These are phyloP conservation scores for Psilocybe subaeruginosa DNA, from an alignment of 768 basidiomycete species.

Conservation along the genomic window DNA sequence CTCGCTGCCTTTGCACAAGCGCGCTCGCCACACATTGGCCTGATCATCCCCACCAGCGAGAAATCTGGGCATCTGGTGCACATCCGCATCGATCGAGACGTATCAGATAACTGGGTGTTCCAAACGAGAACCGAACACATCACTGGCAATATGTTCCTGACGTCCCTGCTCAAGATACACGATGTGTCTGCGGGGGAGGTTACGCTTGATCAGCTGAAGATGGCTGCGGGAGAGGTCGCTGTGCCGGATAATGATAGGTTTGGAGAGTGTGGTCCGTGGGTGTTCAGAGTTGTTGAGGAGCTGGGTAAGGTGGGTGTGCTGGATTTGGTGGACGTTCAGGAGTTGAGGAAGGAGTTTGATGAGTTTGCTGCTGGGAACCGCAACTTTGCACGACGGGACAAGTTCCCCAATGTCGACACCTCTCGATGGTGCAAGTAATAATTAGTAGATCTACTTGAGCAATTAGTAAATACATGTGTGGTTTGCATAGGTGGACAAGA, in stretches of 20 bases:
- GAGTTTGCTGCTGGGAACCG: background rate
- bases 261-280: background rate
- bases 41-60: background rate
- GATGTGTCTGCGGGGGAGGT: background rate
- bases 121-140: background rate
- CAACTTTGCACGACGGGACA: background rate
- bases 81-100: background rate
- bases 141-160: background rate
- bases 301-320: background rate
- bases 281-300: background rate
- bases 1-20: slow-evolving; percentile 1
- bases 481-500: no score
- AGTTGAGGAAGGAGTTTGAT: background rate
- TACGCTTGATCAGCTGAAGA: background rate
- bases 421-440: background rate
- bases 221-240: background rate
- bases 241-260: background rate
- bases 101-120: background rate
- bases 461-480: no score
- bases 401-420: background rate
- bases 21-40: background rate
- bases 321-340: background rate
- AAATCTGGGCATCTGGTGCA: background rate
- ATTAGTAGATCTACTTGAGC: no score
- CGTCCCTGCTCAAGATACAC: slow-evolving; percentile 1